Conservation (phyloP, 179 eudicot genomes). For the Actinidia chinensis region DNA sequence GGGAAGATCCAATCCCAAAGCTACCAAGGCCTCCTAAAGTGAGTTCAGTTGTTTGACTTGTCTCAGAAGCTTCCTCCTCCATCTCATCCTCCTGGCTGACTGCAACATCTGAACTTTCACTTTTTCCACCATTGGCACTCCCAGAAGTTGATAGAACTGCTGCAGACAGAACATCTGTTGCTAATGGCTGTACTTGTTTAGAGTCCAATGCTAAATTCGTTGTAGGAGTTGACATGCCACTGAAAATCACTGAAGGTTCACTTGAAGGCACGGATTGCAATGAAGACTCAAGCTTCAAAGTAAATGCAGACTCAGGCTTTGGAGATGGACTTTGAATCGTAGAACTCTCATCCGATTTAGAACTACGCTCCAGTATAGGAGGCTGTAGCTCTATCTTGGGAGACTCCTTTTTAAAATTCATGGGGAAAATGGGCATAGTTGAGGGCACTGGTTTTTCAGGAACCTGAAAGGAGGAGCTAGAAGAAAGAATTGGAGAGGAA, state of each 20-base stretch:
- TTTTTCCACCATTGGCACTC: conserved; percentile 30
- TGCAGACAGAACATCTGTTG: conserved; percentile 28
- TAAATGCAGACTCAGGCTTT: conserved; percentile 32
- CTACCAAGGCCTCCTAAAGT: conserved; percentile 69
- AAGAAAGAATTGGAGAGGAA: conserved; percentile 32
- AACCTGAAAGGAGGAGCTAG: conserved; percentile 26
- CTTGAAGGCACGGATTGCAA: conserved; percentile 25
- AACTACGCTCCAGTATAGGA: conserved; percentile 32
- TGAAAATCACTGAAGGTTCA: conserved; percentile 34
- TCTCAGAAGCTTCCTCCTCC: conserved; percentile 98
- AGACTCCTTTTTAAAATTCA: conserved; percentile 20
- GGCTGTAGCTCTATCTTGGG: conserved; percentile 28
- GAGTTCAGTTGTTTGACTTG: conserved; percentile 45
- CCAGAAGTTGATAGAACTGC: conserved; percentile 34
- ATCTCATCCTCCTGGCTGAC: conserved; percentile 78
- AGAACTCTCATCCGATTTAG: conserved; percentile 22
- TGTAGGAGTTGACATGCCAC: conserved; percentile 27
- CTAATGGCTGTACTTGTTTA: conserved; percentile 35
- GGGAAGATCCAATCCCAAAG: conserved; percentile 72
- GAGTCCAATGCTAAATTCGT: conserved; percentile 28
- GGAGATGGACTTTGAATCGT: conserved; percentile 22
- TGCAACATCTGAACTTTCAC: conserved; percentile 29
- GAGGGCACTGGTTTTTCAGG: conserved; percentile 19
- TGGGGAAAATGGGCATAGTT: conserved; percentile 23
- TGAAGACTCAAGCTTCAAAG: conserved; percentile 29